Base-by-base conservation (phyloP, 2,329 filamentous ascomycete species). In the Alternaria sp. region DNA sequence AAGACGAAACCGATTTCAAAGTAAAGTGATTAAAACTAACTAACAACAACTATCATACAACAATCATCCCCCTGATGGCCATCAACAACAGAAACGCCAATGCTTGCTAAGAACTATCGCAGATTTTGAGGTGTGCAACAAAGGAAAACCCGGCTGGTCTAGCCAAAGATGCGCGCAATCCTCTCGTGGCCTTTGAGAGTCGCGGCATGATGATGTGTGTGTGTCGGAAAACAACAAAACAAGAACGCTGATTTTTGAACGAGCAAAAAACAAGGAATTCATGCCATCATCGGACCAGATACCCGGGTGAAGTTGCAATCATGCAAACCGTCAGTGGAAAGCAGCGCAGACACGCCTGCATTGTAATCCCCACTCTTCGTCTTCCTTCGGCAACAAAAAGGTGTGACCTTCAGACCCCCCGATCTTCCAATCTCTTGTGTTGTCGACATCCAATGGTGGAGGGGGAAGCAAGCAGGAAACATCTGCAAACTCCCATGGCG, bases 351-450 rank as follows among this genome's bases (percentile, higher is more conserved):
- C 28, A 13, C 28, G 5, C 28, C 11, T 30, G 28, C 28, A 13
- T 6, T 13, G 28, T 13, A 12, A 30, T 13, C 28, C 28, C 19
- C 28, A 25, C 30, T 45, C 23, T 8, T 17, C 21, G 17, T 26
- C 17, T 56, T 28, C 17, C 30, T 44, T 57, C 11, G 40, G 46
- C 11, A 12, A 53, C 47, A 59, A 59, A 52, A 62, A 43, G 51
- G 43, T 46, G 30, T 57, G 47, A 59, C 72, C 65, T 73, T 76
- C 71, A 59, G 68, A 74, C 73, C 74, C 74, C 74, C 74, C 74
- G 74, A 77, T 74, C 72, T 65, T 75, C 67, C 62, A 69, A 71
- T 36, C 61, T 61, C 57, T 63, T 63, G 25, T 53, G 56, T 49
- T 10, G 21, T 19, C 49, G 12, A 52, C 9, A 6, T 52, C 28